phyloP scores from a whole-genome alignment of 2,329 filamentous ascomycete species.

The Eutypa lata region DNA sequence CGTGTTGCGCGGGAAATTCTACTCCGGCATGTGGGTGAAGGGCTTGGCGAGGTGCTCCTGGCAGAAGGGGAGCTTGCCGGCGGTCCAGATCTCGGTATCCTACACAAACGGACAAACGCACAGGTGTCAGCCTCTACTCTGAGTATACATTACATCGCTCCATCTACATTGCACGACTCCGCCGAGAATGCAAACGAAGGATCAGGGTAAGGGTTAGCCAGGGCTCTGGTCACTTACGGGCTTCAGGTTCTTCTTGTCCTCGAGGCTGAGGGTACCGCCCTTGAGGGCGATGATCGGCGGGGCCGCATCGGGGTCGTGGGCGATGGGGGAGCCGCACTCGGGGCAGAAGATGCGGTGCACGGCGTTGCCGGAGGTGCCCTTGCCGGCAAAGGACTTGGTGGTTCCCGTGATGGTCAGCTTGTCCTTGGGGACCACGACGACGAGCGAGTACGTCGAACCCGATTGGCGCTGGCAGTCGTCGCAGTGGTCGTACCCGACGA shows the following conservation, averaged over 20 bases:
- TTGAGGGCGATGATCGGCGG: constrained; percentile 68
- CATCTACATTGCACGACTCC: too few species aligned
- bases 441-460: constrained; percentile 68
- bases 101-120: constrained; percentile 21
- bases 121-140: constrained; percentile 7
- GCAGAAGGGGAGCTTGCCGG: constrained; percentile 67
- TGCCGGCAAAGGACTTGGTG: constrained; percentile 61
- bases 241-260: constrained; percentile 67
- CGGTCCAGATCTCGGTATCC: constrained; percentile 69
- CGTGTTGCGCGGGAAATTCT: constrained; percentile 16
- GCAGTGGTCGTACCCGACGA: constrained; percentile 66
- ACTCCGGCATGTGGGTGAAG: constrained; percentile 63
- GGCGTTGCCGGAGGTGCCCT: constrained; percentile 57
- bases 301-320: constrained; percentile 68
- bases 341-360: constrained; percentile 69
- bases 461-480: constrained; percentile 71
- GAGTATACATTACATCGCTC: constrained; percentile 1
- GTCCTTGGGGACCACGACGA: constrained; percentile 63
- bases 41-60: constrained; percentile 62
- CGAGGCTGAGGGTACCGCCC: constrained; percentile 60
- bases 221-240: constrained; percentile 56
- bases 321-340: constrained; percentile 67
- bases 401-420: constrained; percentile 62
- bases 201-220: too few species aligned
- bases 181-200: neutral